Base-by-base conservation (phyloP, 2,329 filamentous ascomycete genomes). In the Colletotrichum sp. region DNA sequence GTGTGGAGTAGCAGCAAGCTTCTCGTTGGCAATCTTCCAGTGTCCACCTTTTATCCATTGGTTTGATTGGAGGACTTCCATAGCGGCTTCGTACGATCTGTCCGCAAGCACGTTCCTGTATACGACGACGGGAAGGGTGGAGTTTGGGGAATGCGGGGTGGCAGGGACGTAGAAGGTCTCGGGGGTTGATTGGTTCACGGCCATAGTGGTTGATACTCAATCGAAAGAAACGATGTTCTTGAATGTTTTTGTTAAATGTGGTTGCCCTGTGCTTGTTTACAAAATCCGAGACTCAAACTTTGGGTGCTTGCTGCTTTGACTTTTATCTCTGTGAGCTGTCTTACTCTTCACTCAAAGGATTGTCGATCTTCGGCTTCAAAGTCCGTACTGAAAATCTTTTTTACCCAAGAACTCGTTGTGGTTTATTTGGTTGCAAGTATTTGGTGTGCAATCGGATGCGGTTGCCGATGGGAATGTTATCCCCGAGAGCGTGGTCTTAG, bases 271-370 rank as follows among this genome's bases (percentile, higher is more conserved):
- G n/a, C n/a, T 52, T 52, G 44, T 24, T 21, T 52, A 21, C 10
- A 52, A 21, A 52, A 0, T 1, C 8, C 12, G 44, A 0, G n/a
- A 8, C 44, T 52, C 6, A 2, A 52, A 13, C 44, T 4, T 21
- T 21, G n/a, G 44, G n/a, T 52, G n/a, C 1, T 21, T 52, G 44
- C n/a, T 21, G 3, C 44, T 0, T 5, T 52, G n/a, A 0, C 12
- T 8, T 21, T 13, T 52, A 13, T 52, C n/a, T 52, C 2, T 24
- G 44, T 52, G n/a, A 13, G 3, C n/a, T 52, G 44, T n/a, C 8
- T 21, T 0, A 52, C n/a, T 52, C 10, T 24, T 52, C 44, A 52
- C n/a, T 52, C 0, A 0, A 13, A 5, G n/a, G 10, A 52, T 0
- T 52, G 4, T 13, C 10, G 3, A 24, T 1, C 1, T 52, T 13